A percentile compares a stretch with the other conserved stretches of the same genome.
Evolutionary conservation across 2,329 filamentous ascomycete species (phyloP).

Genomic region (Aspergillaceae sp.): DNA sequence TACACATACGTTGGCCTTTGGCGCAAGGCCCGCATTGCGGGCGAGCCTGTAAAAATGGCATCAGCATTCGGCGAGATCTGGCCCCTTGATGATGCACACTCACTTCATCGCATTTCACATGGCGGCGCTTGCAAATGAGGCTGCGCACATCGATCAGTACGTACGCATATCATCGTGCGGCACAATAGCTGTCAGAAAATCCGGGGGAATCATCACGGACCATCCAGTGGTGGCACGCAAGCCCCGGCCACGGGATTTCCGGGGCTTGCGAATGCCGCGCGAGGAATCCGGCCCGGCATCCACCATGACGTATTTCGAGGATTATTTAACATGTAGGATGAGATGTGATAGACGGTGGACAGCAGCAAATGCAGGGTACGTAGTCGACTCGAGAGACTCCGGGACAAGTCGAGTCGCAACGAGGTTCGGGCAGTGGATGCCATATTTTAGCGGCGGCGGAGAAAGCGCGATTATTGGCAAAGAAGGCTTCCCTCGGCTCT

Average conservation of each 20-base stretch:
- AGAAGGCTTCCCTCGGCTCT: background rate
- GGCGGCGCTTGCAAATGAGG: conserved; percentile 20
- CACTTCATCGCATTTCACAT: conserved; percentile 25
- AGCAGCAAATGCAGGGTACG: background rate
- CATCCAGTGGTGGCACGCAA: conserved; percentile 22
- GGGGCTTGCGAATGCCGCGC: conserved; percentile 8
- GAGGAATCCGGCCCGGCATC: conserved; percentile 1
- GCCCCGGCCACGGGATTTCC: conserved; percentile 21
- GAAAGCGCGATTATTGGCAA: background rate
- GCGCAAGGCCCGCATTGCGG: conserved; percentile 21
- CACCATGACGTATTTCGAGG: conserved; percentile 2
- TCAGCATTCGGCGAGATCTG: no score
- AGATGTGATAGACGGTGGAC: background rate
- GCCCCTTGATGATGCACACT: background rate
- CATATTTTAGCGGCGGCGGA: background rate
- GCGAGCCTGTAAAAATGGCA: conserved; percentile 6
- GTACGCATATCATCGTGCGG: background rate
- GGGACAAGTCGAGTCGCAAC: conserved; percentile 3
- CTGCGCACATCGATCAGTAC: conserved; percentile 6
- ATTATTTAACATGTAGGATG: background rate
- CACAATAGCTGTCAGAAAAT: background rate
- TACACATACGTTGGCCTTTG: conserved; percentile 19
- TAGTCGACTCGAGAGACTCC: background rate
- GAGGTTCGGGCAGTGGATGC: conserved; percentile 2
- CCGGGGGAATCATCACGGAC: conserved; percentile 9